These are phyloP conservation scores for Termitomyces sp. DNA, from an alignment of 768 basidiomycete genomes.

Conservation along the genomic window DNA sequence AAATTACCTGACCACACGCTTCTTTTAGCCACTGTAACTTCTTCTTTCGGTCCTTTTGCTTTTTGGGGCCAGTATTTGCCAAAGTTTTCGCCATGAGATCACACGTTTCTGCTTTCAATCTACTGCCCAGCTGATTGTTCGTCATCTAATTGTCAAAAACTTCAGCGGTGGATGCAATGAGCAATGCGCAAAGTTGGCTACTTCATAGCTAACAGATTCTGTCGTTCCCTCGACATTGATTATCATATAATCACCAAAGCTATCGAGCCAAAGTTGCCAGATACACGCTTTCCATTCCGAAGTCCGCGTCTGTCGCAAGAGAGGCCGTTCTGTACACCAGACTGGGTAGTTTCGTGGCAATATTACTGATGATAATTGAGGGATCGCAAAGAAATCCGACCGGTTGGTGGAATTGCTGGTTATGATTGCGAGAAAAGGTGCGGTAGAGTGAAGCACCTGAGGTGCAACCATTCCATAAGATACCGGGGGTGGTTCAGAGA, in stretches of 20 bases:
- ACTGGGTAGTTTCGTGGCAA: constrained; percentile 36
- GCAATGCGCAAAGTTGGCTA: neutral
- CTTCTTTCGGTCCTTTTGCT: constrained; percentile 30
- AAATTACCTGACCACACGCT: constrained; percentile 44
- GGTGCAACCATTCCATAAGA: constrained; percentile 12
- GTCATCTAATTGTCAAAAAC: neutral
- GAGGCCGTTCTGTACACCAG: constrained; percentile 61
- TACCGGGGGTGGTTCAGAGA: constrained; percentile 20
- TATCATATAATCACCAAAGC: constrained; percentile 33
- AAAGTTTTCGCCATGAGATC: constrained; percentile 39
- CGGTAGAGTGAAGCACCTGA: neutral
- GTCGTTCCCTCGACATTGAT: constrained; percentile 15
- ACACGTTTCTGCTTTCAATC: constrained; percentile 50
- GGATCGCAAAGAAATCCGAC: constrained; percentile 29
- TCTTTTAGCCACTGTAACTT: constrained; percentile 50
- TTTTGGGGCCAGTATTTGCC: constrained; percentile 24
- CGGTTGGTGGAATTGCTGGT: constrained; percentile 19
- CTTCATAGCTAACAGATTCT: neutral
- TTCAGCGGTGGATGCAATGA: constrained; percentile 1
- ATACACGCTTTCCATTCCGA: constrained; percentile 62
- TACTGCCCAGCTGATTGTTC: constrained; percentile 34
- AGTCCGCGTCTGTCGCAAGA: constrained; percentile 35
- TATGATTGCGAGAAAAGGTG: constrained; percentile 15
- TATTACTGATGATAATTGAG: constrained; percentile 39
- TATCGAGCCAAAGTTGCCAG: constrained; percentile 59